Percentiles rank a stretch among this genome's conserved stretches.
phyloP scores from a whole-genome alignment of 2,329 filamentous ascomycete species.

The Hirsutella minnesotensis region DNA sequence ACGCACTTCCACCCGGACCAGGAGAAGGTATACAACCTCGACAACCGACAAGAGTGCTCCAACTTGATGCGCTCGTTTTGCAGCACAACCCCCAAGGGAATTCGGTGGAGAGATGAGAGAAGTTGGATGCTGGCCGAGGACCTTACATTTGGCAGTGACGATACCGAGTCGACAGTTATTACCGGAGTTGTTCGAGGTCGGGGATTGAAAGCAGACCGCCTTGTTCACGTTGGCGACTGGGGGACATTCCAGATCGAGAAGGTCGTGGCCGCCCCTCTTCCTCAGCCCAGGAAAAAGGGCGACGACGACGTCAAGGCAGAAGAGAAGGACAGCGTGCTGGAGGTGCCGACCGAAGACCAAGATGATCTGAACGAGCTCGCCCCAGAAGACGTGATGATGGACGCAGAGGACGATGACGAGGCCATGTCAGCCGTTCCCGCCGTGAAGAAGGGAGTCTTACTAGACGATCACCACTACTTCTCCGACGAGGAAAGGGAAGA shows the following conservation, averaged over 20 bases:
- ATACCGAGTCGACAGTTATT: slow-evolving; percentile 54
- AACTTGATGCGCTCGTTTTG: slow-evolving; percentile 87
- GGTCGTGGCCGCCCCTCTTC: slow-evolving; percentile 65
- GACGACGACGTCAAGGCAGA: slow-evolving; percentile 57
- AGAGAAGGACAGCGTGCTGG: slow-evolving; percentile 45
- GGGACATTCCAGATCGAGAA: slow-evolving; percentile 87
- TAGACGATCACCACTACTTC: slow-evolving; percentile 98
- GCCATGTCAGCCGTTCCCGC: slow-evolving; percentile 22
- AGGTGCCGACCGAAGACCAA: slow-evolving; percentile 62
- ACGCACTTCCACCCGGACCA: slow-evolving; percentile 88
- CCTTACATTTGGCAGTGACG: slow-evolving; percentile 54
- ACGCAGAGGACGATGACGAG: slow-evolving; percentile 40
- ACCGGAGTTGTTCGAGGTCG: slow-evolving; percentile 80
- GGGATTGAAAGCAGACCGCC: slow-evolving; percentile 76
- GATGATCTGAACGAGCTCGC: slow-evolving; percentile 77
- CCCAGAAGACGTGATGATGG: slow-evolving; percentile 74
- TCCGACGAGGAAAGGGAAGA: slow-evolving; percentile 68
- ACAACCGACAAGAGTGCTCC: slow-evolving; percentile 79
- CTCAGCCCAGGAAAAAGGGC: slow-evolving; percentile 45
- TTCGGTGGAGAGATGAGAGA: slow-evolving; percentile 89
- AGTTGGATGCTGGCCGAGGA: slow-evolving; percentile 93
- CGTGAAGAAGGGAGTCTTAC: slow-evolving; percentile 71
- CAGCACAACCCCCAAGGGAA: slow-evolving; percentile 81
- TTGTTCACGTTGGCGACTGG: slow-evolving; percentile 89
- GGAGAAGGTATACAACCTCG: slow-evolving; percentile 81